phyloP scores from a whole-genome alignment of 129 eudicot species.

The Centaurea solstitialis region DNA sequence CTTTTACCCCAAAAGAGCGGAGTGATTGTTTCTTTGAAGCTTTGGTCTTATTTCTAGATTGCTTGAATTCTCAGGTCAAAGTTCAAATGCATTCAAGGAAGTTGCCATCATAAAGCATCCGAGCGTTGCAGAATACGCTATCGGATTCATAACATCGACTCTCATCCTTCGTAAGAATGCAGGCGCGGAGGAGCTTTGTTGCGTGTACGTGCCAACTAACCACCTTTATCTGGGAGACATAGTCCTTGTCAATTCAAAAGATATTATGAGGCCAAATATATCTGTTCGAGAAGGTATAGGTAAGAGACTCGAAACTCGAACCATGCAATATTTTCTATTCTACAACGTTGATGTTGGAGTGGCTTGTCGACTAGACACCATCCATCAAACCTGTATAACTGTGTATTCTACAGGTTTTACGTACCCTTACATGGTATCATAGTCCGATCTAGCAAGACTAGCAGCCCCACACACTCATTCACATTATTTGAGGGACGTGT shows the following conservation, averaged over 20 bases:
- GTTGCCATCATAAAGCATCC: slow-evolving; percentile 83
- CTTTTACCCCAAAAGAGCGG: background rate
- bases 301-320: slow-evolving; percentile 23
- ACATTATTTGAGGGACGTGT: background rate
- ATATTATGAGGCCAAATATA: slow-evolving; percentile 67
- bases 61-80: slow-evolving; percentile 44
- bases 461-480: background rate
- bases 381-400: background rate
- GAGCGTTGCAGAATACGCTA: slow-evolving; percentile 65
- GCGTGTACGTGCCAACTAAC: slow-evolving; percentile 80
- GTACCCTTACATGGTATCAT: background rate
- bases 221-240: slow-evolving; percentile 83
- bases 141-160: slow-evolving; percentile 75
- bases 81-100: slow-evolving; percentile 73
- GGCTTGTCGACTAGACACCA: background rate
- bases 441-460: background rate
- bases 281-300: slow-evolving; percentile 86
- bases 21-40: background rate
- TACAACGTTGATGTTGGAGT: background rate
- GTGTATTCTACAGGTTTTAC: background rate
- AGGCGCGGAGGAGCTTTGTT: slow-evolving; percentile 74
- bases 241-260: slow-evolving; percentile 62
- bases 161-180: slow-evolving; percentile 58
- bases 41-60: background rate
- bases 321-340: background rate